These are phyloP conservation scores for Bacterosira constricta DNA, from an alignment of 108 stramenopile genomes.

Conservation along the genomic window DNA sequence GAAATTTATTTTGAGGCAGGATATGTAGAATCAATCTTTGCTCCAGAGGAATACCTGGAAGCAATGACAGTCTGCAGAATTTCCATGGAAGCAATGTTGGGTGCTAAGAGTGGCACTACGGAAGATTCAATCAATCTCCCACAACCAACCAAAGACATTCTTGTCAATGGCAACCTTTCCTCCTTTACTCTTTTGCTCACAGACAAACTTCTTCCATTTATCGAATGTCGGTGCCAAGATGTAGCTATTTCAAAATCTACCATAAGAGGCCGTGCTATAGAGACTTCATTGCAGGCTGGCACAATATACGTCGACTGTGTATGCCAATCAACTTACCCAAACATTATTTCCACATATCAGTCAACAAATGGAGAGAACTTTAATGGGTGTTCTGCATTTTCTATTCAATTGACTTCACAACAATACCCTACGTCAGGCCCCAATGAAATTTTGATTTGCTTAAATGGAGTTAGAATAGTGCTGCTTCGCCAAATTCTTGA, in stretches of 20 bases:
- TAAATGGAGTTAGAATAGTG: conserved; percentile 56
- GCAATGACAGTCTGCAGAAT: background rate
- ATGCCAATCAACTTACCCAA: conserved; percentile 47
- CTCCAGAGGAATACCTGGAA: conserved; percentile 27
- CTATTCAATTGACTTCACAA: conserved; percentile 26
- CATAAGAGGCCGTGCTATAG: background rate
- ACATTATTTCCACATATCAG: conserved; percentile 42
- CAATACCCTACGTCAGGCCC: background rate
- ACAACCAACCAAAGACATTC: background rate
- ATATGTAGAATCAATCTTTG: conserved; percentile 3
- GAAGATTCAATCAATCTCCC: background rate
- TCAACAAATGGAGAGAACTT: conserved; percentile 17
- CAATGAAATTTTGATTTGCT: conserved; percentile 31
- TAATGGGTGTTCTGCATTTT: conserved; percentile 22
- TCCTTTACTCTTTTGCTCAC: conserved; percentile 19
- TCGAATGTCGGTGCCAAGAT: conserved; percentile 8
- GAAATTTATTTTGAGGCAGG: conserved; percentile 29
- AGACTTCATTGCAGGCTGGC: conserved; percentile 14
- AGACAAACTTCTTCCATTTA: conserved; percentile 39
- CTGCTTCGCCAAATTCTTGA: conserved; percentile 61
- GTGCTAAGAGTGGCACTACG: background rate
- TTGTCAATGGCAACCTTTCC: conserved; percentile 23
- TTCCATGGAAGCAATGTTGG: background rate
- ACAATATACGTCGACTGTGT: conserved; percentile 28
- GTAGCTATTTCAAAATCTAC: conserved; percentile 10